phyloP scores from a whole-genome alignment of 176 grass and related monocot genomes.

The Avena atlantica region DNA sequence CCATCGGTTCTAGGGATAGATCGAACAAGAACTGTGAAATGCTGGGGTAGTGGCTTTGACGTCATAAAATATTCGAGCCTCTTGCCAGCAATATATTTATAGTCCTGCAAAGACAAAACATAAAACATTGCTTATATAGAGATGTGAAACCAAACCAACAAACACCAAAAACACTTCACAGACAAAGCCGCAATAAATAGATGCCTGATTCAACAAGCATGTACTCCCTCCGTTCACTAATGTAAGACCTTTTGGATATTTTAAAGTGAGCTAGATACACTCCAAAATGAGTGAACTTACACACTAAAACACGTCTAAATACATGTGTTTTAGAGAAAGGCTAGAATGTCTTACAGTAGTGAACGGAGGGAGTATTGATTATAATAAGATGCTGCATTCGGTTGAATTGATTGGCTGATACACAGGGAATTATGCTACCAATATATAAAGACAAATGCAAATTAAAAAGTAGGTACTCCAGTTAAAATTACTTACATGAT shows the following conservation, averaged over 20 bases:
- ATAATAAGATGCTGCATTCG: neutral
- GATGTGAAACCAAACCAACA: conserved; percentile 29
- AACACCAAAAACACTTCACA: neutral
- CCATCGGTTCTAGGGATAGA: conserved; percentile 68
- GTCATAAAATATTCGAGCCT: conserved; percentile 80
- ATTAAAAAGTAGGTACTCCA: neutral
- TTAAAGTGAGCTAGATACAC: no score
- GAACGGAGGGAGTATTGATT: neutral
- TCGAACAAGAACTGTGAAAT: conserved; percentile 94
- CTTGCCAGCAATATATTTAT: conserved; percentile 78
- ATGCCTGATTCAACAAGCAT: neutral
- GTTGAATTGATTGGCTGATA: conserved; percentile 11
- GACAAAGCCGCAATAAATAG: neutral
- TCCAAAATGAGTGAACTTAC: no score
- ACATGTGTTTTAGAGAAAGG: no score
- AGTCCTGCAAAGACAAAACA: conserved; percentile 65
- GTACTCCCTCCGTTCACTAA: no score
- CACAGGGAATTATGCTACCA: neutral
- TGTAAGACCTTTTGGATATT: no score
- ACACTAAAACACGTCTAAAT: no score
- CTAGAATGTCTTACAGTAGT: no score
- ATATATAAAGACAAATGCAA: neutral
- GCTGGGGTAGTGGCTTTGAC: conserved; percentile 72
- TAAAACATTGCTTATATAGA: conserved; percentile 25
- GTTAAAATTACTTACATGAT: conserved; percentile 70